A percentile compares a stretch with the other conserved stretches of the same genome.
These are phyloP conservation scores for Leccinum variicolor DNA, from an alignment of 768 basidiomycete genomes.

Conservation along the genomic window DNA sequence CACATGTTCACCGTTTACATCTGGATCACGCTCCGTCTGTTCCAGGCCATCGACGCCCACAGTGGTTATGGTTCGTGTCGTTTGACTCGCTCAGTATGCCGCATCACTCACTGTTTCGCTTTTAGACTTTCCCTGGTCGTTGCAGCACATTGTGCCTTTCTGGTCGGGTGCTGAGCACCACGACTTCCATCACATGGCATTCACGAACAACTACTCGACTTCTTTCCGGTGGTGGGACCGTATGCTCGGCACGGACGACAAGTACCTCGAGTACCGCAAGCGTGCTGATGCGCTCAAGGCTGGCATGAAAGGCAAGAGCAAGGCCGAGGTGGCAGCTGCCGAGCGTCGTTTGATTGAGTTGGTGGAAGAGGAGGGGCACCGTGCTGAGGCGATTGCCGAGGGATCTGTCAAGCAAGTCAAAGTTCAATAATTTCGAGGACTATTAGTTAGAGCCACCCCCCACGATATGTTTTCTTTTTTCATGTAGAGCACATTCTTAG, in stretches of 20 bases:
- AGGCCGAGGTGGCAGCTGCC: slow-evolving; percentile 49
- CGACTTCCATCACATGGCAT: slow-evolving; percentile 98
- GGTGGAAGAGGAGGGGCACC: slow-evolving; percentile 70
- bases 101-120: neutral
- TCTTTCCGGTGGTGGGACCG: slow-evolving; percentile 94
- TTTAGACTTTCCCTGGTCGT: slow-evolving; percentile 96
- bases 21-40: slow-evolving; percentile 91
- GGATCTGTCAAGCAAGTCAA: slow-evolving; percentile 30
- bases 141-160: slow-evolving; percentile 89
- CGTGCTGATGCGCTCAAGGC: slow-evolving; percentile 62
- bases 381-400: slow-evolving; percentile 59
- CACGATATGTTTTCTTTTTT: too few relatives aligned
- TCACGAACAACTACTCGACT: slow-evolving; percentile 90
- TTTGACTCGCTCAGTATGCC: neutral
- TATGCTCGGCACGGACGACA: slow-evolving; percentile 85
- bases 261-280: slow-evolving; percentile 78
- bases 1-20: slow-evolving; percentile 93
- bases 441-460: too few relatives aligned
- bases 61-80: slow-evolving; percentile 78
- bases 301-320: slow-evolving; percentile 48
- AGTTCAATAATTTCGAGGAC: slow-evolving; percentile 18
- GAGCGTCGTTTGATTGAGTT: slow-evolving; percentile 65
- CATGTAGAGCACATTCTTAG: too few relatives aligned
- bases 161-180: slow-evolving; percentile 98
- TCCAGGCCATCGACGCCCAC: slow-evolving; percentile 98